phyloP scores from a whole-genome alignment of 116 monocot species.

The Dioscorea cayenensis region DNA sequence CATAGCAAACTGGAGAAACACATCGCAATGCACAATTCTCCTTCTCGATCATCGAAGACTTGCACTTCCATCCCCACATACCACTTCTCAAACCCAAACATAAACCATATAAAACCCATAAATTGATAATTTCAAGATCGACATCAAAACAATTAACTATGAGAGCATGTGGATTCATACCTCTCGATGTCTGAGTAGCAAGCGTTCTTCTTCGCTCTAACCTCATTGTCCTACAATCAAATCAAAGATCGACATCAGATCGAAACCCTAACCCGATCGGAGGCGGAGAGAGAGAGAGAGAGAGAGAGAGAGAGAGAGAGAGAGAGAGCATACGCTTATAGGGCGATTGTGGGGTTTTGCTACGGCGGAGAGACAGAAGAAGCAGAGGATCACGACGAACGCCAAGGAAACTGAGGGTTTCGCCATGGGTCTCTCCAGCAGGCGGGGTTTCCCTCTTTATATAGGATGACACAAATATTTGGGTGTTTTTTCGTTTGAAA shows the following conservation, averaged over 20 bases:
- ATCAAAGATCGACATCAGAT: background rate
- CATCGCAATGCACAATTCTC: conserved; percentile 95
- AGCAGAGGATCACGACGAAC: background rate
- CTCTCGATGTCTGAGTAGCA: conserved; percentile 94
- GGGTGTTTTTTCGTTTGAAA: no score
- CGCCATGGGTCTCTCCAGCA: background rate
- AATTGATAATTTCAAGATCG: background rate
- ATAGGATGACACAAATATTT: no score
- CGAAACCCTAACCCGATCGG: background rate
- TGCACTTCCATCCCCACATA: conserved; percentile 80
- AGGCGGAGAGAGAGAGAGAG: conserved; percentile 1
- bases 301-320: conserved; percentile 7
- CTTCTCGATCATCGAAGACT: conserved; percentile 67
- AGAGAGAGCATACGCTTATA: conserved; percentile 31
- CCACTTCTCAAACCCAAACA: conserved; percentile 39
- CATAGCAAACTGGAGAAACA: conserved; percentile 79
- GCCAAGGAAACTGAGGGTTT: background rate
- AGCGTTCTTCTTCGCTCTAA: conserved; percentile 65
- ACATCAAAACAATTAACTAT: background rate
- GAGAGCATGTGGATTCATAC: conserved; percentile 12
- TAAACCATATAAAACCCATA: background rate
- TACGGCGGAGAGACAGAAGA: background rate
- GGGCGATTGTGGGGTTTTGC: conserved; percentile 45
- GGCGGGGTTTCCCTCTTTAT: no score
- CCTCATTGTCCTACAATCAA: conserved; percentile 62